Evolutionary conservation across 2,329 filamentous ascomycete species (phyloP).

Genomic region (Botrytis fabae): DNA sequence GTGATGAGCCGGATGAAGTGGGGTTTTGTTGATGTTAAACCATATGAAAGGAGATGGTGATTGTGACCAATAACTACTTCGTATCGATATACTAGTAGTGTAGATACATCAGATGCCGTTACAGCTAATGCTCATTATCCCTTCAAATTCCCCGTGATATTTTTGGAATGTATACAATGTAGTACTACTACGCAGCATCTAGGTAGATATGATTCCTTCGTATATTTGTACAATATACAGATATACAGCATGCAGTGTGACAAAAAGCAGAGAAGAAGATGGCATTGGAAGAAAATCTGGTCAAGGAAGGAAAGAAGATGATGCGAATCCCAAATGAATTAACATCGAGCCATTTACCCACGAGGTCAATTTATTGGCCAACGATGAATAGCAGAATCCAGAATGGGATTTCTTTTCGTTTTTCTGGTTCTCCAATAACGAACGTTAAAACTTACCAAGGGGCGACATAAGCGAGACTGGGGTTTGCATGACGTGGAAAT

Average conservation of each 20-base stretch:
- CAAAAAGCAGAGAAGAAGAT: neutral
- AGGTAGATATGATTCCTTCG: neutral
- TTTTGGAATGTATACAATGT: neutral
- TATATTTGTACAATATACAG: neutral
- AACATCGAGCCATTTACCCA: conserved; percentile 27
- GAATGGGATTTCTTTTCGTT: neutral
- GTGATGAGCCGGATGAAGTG: neutral
- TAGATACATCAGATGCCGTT: too few relatives aligned
- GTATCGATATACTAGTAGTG: too few relatives aligned
- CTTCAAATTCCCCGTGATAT: neutral
- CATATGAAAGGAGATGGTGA: neutral
- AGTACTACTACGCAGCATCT: conserved; percentile 7
- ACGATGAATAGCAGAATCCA: conserved; percentile 4
- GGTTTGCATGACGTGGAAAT: conserved; percentile 34
- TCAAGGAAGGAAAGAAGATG: neutral
- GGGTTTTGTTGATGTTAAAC: neutral
- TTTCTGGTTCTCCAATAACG: conserved; percentile 15
- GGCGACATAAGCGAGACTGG: conserved; percentile 30
- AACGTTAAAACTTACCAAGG: conserved; percentile 35
- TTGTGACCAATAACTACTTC: conserved; percentile 1
- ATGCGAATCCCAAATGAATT: conserved; percentile 13
- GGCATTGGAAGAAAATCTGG: neutral
- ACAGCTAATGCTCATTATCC: too few relatives aligned
- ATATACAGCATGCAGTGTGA: neutral
- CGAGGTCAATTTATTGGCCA: conserved; percentile 29